Conservation (phyloP, 352 stramenopile genomes). For the Phytophthora cryptogea region DNA sequence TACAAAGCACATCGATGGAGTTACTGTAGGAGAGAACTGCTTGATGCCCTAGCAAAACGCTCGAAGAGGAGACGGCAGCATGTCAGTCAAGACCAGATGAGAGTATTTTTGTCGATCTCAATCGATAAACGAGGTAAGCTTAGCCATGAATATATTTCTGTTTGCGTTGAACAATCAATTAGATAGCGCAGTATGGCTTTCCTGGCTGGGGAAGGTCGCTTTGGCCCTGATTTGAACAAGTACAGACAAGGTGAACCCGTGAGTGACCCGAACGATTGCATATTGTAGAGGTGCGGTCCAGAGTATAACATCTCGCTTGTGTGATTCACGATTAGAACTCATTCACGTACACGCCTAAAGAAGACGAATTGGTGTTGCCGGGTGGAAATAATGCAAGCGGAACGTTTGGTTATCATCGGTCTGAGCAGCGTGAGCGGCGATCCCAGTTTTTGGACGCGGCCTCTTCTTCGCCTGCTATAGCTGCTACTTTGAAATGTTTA, state of each 20-base stretch:
- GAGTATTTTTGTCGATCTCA: slow-evolving; percentile 1
- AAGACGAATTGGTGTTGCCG: neutral
- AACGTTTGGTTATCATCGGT: slow-evolving; percentile 45
- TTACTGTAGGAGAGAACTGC: neutral
- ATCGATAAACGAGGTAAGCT: neutral
- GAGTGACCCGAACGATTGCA: slow-evolving; percentile 7
- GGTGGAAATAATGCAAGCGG: slow-evolving; percentile 11
- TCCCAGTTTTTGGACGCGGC: slow-evolving; percentile 19
- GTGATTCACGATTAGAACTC: slow-evolving; percentile 34
- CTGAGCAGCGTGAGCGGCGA: slow-evolving; percentile 10
- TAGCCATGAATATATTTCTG: neutral
- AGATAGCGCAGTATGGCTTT: slow-evolving; percentile 44
- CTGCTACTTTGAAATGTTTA: slow-evolving; percentile 25
- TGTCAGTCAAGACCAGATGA: neutral
- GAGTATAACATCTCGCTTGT: neutral
- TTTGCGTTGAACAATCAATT: neutral
- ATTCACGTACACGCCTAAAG: slow-evolving; percentile 43
- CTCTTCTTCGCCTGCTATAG: slow-evolving; percentile 13
- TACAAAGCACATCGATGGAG: slow-evolving; percentile 10
- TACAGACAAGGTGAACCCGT: slow-evolving; percentile 48
- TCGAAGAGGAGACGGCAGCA: no score
- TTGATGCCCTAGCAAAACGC: neutral
- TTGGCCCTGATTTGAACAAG: slow-evolving; percentile 49
- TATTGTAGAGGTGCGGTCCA: neutral
- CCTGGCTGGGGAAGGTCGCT: slow-evolving; percentile 47